A percentile compares a stretch with the other conserved stretches of the same genome.
phyloP scores from a whole-genome alignment of 2,329 filamentous ascomycete species.

The Phoma herbarum region DNA sequence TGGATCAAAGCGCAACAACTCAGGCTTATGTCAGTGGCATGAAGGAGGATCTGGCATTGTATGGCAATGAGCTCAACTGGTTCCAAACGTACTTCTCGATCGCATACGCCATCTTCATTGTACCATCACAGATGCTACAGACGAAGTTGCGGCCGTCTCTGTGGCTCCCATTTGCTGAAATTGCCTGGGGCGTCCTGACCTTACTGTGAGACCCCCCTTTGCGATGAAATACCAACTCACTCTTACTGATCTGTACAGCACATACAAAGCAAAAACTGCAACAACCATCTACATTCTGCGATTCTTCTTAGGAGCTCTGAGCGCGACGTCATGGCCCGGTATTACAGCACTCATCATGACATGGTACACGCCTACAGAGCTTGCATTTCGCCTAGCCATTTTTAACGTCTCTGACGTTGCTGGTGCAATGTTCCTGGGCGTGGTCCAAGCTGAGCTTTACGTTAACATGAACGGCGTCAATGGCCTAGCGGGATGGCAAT shows the following conservation, averaged over 20 bases:
- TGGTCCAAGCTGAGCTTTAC: slow-evolving; percentile 15
- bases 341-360: slow-evolving; percentile 14
- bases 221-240: neutral
- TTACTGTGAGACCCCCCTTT: slow-evolving; percentile 9
- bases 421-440: slow-evolving; percentile 13
- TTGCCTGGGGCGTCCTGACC: slow-evolving; percentile 11
- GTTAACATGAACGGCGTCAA: slow-evolving; percentile 4
- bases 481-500: slow-evolving; percentile 14
- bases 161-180: slow-evolving; percentile 10
- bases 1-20: slow-evolving; percentile 19
- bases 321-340: slow-evolving; percentile 13
- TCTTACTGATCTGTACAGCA: neutral
- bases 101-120: slow-evolving; percentile 19
- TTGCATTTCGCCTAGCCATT: slow-evolving; percentile 9
- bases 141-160: slow-evolving; percentile 13
- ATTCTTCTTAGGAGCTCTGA: slow-evolving; percentile 3
- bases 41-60: slow-evolving; percentile 25
- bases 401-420: slow-evolving; percentile 5
- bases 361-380: slow-evolving; percentile 1
- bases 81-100: slow-evolving; percentile 21
- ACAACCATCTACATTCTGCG: slow-evolving; percentile 15
- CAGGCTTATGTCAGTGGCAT: slow-evolving; percentile 27
- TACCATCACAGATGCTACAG: slow-evolving; percentile 23
- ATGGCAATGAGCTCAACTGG: slow-evolving; percentile 25
- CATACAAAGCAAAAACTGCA: slow-evolving; percentile 14